Conservation (phyloP, 768 basidiomycete genomes). For the Holtermannia corniformis region DNA sequence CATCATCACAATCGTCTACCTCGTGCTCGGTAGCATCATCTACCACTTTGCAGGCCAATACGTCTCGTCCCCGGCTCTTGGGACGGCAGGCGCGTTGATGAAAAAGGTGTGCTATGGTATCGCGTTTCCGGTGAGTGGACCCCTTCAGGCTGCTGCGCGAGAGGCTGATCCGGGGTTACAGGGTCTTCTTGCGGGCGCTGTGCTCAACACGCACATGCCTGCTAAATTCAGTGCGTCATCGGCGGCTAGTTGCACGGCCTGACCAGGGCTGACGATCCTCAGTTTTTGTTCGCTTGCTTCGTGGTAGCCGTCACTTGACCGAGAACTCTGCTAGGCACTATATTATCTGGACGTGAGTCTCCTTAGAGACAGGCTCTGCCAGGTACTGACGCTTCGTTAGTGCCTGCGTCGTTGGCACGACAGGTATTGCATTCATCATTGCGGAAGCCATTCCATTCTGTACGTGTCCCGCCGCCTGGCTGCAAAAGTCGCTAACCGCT, state of each 20-base stretch:
- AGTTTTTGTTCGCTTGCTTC: conserved; percentile 16
- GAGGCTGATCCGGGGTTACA: conserved; percentile 3
- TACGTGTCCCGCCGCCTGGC: neutral
- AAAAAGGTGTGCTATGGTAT: conserved; percentile 27
- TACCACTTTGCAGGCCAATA: neutral
- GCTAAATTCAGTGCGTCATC: conserved; percentile 7
- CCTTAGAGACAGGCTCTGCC: neutral
- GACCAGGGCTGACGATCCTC: conserved; percentile 6
- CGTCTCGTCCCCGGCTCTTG: conserved; percentile 23
- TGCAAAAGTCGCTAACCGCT: neutral
- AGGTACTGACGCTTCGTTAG: conserved; percentile 7
- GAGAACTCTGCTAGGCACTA: conserved; percentile 8
- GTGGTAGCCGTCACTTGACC: conserved; percentile 9
- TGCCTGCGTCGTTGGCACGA: conserved; percentile 19
- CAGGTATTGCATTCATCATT: conserved; percentile 25
- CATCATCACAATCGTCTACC: conserved; percentile 15
- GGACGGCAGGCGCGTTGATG: conserved; percentile 26
- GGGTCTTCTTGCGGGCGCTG: conserved; percentile 20
- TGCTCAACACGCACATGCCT: conserved; percentile 22
- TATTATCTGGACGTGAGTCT: conserved; percentile 7
- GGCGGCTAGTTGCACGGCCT: neutral
- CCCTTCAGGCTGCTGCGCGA: neutral
- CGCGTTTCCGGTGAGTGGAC: conserved; percentile 4
- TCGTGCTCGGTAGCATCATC: conserved; percentile 7
- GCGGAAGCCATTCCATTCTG: conserved; percentile 30